A percentile compares a stretch with the other conserved stretches of the same genome.
Evolutionary conservation across 2,329 filamentous ascomycete species (phyloP).

Genomic region (Calonectria fujianensis): DNA sequence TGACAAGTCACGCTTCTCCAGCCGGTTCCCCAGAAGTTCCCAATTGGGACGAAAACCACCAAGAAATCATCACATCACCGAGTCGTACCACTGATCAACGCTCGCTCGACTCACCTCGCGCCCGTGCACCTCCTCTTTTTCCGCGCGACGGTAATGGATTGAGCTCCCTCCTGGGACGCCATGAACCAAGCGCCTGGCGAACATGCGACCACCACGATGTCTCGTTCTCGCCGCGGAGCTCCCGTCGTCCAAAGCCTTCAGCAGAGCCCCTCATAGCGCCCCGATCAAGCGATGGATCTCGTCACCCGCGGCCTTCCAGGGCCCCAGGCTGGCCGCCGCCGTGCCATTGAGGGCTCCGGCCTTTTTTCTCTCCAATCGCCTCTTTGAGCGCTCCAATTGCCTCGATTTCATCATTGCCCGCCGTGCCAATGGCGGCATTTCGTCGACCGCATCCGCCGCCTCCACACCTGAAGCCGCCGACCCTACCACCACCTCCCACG

Average conservation of each 20-base stretch:
- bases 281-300: conserved; percentile 56
- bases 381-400: conserved; percentile 61
- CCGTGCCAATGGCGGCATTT: conserved; percentile 55
- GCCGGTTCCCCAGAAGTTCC: conserved; percentile 48
- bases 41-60: conserved; percentile 45
- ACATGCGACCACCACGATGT: conserved; percentile 59
- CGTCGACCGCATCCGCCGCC: conserved; percentile 52
- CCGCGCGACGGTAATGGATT: conserved; percentile 52
- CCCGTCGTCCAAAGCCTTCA: conserved; percentile 46
- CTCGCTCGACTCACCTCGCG: conserved; percentile 31
- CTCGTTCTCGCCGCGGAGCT: conserved; percentile 57
- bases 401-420: conserved; percentile 59
- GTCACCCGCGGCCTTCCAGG: conserved; percentile 52
- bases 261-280: conserved; percentile 46
- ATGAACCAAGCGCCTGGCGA: conserved; percentile 57
- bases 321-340: conserved; percentile 49
- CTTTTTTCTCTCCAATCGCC: conserved; percentile 62
- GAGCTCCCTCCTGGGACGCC: conserved; percentile 51
- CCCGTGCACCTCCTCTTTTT: conserved; percentile 28
- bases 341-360: conserved; percentile 45
- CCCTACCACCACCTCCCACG: conserved; percentile 47
- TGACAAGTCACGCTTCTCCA: conserved; percentile 49
- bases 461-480: conserved; percentile 42
- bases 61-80: conserved; percentile 45
- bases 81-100: conserved; percentile 52